Evolutionary conservation across 257 asterid genomes (phyloP).

Genomic region (Capsicum baccatum): DNA sequence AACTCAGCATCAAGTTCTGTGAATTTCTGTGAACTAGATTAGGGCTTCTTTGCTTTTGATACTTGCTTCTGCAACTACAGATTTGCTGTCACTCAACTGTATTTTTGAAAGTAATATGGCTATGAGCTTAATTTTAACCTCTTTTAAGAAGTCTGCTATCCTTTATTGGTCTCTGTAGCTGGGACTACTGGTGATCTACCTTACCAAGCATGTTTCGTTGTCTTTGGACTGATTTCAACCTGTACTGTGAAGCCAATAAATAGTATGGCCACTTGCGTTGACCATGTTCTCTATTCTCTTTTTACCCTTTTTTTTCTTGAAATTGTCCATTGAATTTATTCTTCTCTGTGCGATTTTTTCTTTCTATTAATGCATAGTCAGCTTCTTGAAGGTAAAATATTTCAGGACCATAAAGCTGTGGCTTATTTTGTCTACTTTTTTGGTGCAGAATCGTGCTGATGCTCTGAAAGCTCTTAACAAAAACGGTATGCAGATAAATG

Average conservation of each 20-base stretch:
- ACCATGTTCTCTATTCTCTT: neutral
- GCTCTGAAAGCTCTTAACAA: slow-evolving; percentile 89
- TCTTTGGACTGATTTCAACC: slow-evolving; percentile 7
- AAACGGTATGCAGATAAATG: slow-evolving; percentile 82
- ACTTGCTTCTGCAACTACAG: neutral
- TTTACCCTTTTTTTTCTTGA: neutral
- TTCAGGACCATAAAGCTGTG: slow-evolving; percentile 11
- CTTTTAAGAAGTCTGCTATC: neutral
- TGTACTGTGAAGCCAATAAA: neutral
- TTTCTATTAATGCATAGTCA: neutral
- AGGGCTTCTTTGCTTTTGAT: slow-evolving; percentile 13
- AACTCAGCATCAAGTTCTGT: neutral
- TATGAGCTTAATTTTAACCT: neutral
- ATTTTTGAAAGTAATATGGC: neutral
- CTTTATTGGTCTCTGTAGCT: neutral
- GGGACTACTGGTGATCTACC: slow-evolving; percentile 9
- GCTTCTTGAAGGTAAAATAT: neutral
- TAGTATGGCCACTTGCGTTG: slow-evolving; percentile 6
- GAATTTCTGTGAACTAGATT: neutral
- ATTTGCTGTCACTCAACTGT: neutral
- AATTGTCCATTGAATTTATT: neutral
- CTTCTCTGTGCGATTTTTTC: neutral
- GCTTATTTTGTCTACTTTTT: neutral
- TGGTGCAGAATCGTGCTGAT: slow-evolving; percentile 75
- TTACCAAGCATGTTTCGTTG: neutral